A percentile compares a stretch with the other conserved stretches of the same genome.
These are phyloP conservation scores for Ceratocystis huliohia DNA, from an alignment of 2,329 filamentous ascomycete species.

Conservation along the genomic window DNA sequence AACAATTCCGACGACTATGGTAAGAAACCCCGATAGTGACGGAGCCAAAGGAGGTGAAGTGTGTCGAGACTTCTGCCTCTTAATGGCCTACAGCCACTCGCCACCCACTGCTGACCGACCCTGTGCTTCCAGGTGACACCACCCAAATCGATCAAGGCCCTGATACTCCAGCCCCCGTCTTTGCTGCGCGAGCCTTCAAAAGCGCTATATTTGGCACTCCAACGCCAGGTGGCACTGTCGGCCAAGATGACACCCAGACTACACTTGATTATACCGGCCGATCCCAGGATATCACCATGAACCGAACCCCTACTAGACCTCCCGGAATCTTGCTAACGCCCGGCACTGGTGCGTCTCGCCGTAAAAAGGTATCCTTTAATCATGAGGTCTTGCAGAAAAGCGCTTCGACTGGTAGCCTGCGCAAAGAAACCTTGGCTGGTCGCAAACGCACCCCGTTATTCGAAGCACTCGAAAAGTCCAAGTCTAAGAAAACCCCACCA, in stretches of 20 bases:
- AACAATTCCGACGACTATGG: slow-evolving; percentile 23
- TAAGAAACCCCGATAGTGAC: neutral
- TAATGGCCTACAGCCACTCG: neutral
- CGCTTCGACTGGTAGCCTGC: slow-evolving; percentile 27
- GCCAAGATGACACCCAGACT: slow-evolving; percentile 28
- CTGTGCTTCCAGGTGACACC: slow-evolving; percentile 26
- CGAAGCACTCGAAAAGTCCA: slow-evolving; percentile 35
- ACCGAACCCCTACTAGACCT: slow-evolving; percentile 37
- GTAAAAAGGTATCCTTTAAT: slow-evolving; percentile 54
- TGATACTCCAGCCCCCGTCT: slow-evolving; percentile 54
- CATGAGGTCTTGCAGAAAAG: slow-evolving; percentile 40
- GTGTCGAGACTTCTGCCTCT: no score
- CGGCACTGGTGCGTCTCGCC: slow-evolving; percentile 45
- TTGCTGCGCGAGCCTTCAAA: slow-evolving; percentile 52
- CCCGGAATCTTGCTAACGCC: slow-evolving; percentile 52
- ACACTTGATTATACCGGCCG: slow-evolving; percentile 25
- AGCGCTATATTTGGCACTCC: slow-evolving; percentile 52
- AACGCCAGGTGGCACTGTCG: slow-evolving; percentile 26
- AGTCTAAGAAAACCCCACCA: slow-evolving; percentile 13
- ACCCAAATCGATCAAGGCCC: slow-evolving; percentile 41
- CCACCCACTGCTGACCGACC: neutral
- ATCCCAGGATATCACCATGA: slow-evolving; percentile 21
- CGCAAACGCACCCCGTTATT: slow-evolving; percentile 33
- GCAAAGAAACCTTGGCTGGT: slow-evolving; percentile 25
- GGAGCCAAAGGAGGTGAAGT: neutral